These are phyloP conservation scores for Athelia sp. DNA, from an alignment of 1,284 basidiomycete genomes.

Conservation along the genomic window DNA sequence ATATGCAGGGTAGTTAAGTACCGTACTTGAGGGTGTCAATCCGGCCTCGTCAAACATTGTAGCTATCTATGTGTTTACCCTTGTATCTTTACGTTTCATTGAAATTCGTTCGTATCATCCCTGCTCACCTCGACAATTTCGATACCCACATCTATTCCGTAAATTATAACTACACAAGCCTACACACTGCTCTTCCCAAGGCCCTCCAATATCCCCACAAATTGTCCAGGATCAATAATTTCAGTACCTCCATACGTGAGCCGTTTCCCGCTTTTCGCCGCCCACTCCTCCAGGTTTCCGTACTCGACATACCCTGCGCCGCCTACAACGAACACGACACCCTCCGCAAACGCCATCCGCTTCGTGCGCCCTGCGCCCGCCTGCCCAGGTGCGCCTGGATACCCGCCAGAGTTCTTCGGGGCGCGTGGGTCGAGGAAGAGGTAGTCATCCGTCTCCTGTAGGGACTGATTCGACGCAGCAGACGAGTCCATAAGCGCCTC, in stretches of 20 bases:
- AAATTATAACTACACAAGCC: no score
- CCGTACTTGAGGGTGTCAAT: not conserved
- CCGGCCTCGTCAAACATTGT: not conserved
- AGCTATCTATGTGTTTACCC: not conserved
- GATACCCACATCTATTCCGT: no score
- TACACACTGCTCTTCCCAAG: slow-evolving; percentile 43
- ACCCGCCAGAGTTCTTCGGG: slow-evolving; percentile 41
- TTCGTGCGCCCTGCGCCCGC: slow-evolving; percentile 40
- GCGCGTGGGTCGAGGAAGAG: slow-evolving; percentile 91
- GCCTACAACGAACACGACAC: slow-evolving; percentile 93
- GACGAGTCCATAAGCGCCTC: slow-evolving; percentile 98
- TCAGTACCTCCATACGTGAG: slow-evolving; percentile 97
- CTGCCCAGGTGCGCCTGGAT: slow-evolving; percentile 21
- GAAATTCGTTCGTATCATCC: not conserved
- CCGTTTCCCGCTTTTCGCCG: slow-evolving; percentile 69
- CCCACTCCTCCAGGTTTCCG: slow-evolving; percentile 93
- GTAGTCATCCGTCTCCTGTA: slow-evolving; percentile 96
- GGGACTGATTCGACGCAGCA: slow-evolving; percentile 84
- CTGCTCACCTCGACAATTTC: no score
- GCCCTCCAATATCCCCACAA: slow-evolving; percentile 65
- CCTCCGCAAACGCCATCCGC: slow-evolving; percentile 84
- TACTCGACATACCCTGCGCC: slow-evolving; percentile 98
- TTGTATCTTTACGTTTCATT: not conserved
- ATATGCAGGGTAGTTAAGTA: not conserved
- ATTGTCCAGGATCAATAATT: slow-evolving; percentile 85